Evolutionary conservation across 495 filamentous ascomycete genomes (phyloP).

Genomic region (Glonium stellatum): DNA sequence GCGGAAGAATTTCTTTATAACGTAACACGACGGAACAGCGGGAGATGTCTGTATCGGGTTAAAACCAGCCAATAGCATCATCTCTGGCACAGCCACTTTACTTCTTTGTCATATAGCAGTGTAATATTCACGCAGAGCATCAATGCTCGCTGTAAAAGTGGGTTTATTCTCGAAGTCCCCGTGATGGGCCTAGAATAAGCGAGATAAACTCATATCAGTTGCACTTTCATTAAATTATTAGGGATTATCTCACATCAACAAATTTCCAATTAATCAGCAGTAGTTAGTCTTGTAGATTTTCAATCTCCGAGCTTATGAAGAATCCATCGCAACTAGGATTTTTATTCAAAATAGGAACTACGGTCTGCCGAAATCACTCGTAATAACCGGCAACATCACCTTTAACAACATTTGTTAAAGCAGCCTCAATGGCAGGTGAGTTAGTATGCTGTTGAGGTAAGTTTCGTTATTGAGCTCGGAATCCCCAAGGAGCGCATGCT

Average conservation of each 20-base stretch:
- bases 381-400: neutral
- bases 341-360: neutral
- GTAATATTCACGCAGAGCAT: neutral
- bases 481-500: neutral
- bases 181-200: neutral
- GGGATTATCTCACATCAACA: neutral
- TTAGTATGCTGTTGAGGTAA: slow-evolving; percentile 1
- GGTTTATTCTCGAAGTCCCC: neutral
- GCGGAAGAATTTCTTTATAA: no score
- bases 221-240: neutral
- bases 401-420: neutral
- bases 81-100: no score
- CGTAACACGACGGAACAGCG: no score
- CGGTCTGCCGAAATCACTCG: neutral
- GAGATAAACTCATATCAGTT: neutral
- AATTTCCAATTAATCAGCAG: slow-evolving; percentile 1
- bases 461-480: neutral
- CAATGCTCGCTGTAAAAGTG: neutral
- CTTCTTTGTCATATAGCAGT: no score
- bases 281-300: neutral
- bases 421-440: neutral
- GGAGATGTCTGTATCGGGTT: no score
- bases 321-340: neutral
- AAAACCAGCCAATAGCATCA: no score
- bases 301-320: neutral